These are phyloP conservation scores for Saksenaea vasiformis DNA, from an alignment of 371 early-diverging fungal species.

Conservation along the genomic window DNA sequence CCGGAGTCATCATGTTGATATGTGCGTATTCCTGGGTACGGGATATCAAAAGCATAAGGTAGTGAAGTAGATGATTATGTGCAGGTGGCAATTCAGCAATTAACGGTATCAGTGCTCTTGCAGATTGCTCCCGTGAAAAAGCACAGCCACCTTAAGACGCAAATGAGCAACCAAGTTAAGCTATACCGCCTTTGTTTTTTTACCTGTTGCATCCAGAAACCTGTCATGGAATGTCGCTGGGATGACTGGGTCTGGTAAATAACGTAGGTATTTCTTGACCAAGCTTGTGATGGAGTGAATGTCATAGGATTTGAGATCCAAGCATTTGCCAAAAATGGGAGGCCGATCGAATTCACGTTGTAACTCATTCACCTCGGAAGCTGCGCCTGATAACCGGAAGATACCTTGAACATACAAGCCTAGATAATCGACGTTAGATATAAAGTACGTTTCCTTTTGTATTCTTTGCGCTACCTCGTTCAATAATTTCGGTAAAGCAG, in stretches of 20 bases:
- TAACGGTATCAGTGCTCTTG: constrained; percentile 4
- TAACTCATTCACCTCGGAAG: constrained; percentile 43
- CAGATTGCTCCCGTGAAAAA: not conserved
- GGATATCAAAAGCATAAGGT: constrained; percentile 31
- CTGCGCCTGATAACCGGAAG: constrained; percentile 50
- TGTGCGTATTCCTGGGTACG: constrained; percentile 29
- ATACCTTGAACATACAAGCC: constrained; percentile 44
- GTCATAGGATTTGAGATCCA: constrained; percentile 38
- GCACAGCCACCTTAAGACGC: not conserved
- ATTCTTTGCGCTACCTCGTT: constrained; percentile 26
- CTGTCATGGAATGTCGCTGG: constrained; percentile 32
- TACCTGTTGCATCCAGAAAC: constrained; percentile 34
- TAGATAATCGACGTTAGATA: constrained; percentile 13
- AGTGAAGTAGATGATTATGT: constrained; percentile 36
- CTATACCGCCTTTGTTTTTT: not conserved
- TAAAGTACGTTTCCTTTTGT: not conserved
- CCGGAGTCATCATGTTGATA: constrained; percentile 36
- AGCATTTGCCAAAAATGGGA: constrained; percentile 40
- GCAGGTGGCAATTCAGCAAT: constrained; percentile 32
- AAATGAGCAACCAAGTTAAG: not conserved
- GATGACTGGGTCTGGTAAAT: constrained; percentile 44
- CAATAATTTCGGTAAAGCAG: constrained; percentile 44
- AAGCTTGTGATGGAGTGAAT: constrained; percentile 48
- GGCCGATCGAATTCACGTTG: constrained; percentile 36
- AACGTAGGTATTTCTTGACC: constrained; percentile 42